phyloP scores from a whole-genome alignment of 148 eudicot genomes.

The Vaccinium darrowii region DNA sequence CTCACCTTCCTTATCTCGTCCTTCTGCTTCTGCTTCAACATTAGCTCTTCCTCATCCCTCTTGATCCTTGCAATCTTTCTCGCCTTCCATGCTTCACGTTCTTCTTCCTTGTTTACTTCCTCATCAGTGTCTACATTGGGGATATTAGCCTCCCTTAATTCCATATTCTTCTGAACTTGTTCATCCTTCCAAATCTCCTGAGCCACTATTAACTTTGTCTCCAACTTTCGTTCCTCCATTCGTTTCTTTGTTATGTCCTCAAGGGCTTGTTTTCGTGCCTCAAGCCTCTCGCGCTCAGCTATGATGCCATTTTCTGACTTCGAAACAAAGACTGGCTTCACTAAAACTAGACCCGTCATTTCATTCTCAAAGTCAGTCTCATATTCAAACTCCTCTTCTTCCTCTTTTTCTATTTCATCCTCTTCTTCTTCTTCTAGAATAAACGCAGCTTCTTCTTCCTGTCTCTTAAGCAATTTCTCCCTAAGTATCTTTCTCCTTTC shows the following conservation, averaged over 20 bases:
- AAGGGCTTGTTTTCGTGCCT: constrained; percentile 11
- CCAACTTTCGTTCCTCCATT: constrained; percentile 6
- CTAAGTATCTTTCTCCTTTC: constrained; percentile 13
- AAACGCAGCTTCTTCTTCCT: constrained; percentile 16
- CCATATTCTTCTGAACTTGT: constrained; percentile 19
- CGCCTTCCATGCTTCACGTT: constrained; percentile 75
- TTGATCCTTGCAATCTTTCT: constrained; percentile 83
- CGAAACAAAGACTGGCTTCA: constrained; percentile 14
- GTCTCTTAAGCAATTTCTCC: constrained; percentile 17
- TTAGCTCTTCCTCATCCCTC: constrained; percentile 76
- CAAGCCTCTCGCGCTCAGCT: constrained; percentile 20
- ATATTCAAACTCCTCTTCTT: neutral
- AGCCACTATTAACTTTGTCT: constrained; percentile 12
- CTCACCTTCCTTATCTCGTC: constrained; percentile 90
- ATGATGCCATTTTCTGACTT: constrained; percentile 13
- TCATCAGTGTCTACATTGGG: constrained; percentile 84
- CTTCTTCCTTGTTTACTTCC: constrained; percentile 80
- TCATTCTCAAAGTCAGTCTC: constrained; percentile 16
- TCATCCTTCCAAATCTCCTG: constrained; percentile 12
- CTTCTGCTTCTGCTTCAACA: constrained; percentile 80
- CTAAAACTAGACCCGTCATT: neutral
- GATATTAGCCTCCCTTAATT: constrained; percentile 45
- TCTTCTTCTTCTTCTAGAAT: constrained; percentile 7
- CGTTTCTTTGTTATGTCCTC: constrained; percentile 3
- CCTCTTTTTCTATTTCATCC: constrained; percentile 11